Base-by-base conservation (phyloP, 768 basidiomycete species). In the Boletus subcaerulescens region DNA sequence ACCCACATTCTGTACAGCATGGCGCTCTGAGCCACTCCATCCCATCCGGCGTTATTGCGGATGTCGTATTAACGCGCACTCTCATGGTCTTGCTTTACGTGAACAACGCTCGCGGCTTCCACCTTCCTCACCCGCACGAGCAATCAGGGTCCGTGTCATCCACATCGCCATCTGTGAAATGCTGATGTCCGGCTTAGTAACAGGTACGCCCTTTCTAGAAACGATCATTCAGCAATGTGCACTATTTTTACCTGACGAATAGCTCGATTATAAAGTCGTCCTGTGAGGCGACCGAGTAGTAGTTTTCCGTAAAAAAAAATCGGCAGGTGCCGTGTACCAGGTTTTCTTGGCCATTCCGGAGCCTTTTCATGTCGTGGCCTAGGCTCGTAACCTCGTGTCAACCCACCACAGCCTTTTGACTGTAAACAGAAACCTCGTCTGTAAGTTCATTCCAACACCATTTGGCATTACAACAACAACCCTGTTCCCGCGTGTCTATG, bases 401-500 rank as follows among this genome's bases (percentile, higher is more conserved):
- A 32, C 35, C 39, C 22, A 17, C 52, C 58, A 67, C 63, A 57
- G 60, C 63, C 57, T 65, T 43, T 24, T 45, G 3, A 20, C 59
- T 57, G 50, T 36, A 56, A 62, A 50, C 54, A 60, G 61, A 54
- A 62, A 48, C 15, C 8, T 2, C 12, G 29, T 57, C 45, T 38
- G 49, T 49, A 52, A 52, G 18, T 56, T 61, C 62, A 62, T 45
- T 57, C 43, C 43, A 50, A 53, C 31, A 32, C 41, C 44, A 55
- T 51, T 61, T 61, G 51, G 33, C 35, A 57, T 53, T 61, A 41
- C 60, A 51, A 46, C 60, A 51, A 46, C 62, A 53, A 53, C 56
- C 58, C 65, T 62, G 57, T 56, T 60, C 52, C 63, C 58, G 63
- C 65, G 41, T 66, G 65, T 53, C 51, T 36, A 3, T 10, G 22